Evolutionary conservation across 805 yeast species (phyloP).

Genomic region (Scheffersomyces amazonensis): DNA sequence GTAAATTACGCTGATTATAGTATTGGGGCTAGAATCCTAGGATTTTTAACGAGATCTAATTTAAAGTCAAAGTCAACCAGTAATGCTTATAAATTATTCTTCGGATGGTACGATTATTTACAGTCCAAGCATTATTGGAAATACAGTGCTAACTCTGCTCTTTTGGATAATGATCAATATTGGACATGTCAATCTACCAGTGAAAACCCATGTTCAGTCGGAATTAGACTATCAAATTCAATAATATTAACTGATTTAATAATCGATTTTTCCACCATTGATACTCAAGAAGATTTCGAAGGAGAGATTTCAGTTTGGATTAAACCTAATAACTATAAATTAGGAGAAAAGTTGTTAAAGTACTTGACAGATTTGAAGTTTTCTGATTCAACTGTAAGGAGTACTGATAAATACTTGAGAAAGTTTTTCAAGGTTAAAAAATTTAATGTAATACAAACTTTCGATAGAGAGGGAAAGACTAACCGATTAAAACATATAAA

Average conservation of each 20-base stretch:
- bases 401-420: slow-evolving; percentile 22
- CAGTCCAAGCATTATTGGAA: slow-evolving; percentile 22
- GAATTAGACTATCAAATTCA: slow-evolving; percentile 29
- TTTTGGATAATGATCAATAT: slow-evolving; percentile 28
- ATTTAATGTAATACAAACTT: neutral
- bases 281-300: slow-evolving; percentile 8
- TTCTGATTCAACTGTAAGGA: slow-evolving; percentile 2
- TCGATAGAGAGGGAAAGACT: neutral
- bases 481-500: slow-evolving; percentile 19
- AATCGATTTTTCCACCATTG: slow-evolving; percentile 23
- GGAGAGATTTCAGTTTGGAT: slow-evolving; percentile 21
- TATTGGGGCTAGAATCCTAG: slow-evolving; percentile 37
- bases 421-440: slow-evolving; percentile 28
- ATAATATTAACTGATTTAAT: slow-evolving; percentile 35
- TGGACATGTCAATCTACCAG: slow-evolving; percentile 30
- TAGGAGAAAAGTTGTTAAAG: slow-evolving; percentile 13
- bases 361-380: slow-evolving; percentile 15
- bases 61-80: slow-evolving; percentile 13
- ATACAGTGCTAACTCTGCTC: slow-evolving; percentile 36
- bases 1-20: slow-evolving; percentile 39
- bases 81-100: slow-evolving; percentile 22
- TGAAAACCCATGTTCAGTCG: slow-evolving; percentile 25
- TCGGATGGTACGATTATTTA: slow-evolving; percentile 42
- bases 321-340: slow-evolving; percentile 22
- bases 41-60: slow-evolving; percentile 30